A percentile compares a stretch with the other conserved stretches of the same genome.
These are phyloP conservation scores for Aspergillus spinulosporus DNA, from an alignment of 2,329 filamentous ascomycete genomes.

Conservation along the genomic window DNA sequence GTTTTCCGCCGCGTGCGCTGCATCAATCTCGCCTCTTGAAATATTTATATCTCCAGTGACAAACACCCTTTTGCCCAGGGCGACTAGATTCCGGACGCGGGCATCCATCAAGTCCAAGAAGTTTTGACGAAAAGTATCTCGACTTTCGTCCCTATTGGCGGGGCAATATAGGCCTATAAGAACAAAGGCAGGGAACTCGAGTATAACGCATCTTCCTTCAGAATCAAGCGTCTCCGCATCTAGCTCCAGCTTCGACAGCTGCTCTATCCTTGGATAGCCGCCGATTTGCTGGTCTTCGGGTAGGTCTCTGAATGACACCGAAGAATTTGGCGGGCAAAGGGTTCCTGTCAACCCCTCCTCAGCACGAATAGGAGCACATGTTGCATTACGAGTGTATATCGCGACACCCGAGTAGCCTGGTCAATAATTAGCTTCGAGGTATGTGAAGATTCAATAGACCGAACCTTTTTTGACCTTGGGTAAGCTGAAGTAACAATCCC, in stretches of 20 bases:
- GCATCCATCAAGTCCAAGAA: slow-evolving; percentile 80
- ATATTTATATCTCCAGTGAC: slow-evolving; percentile 90
- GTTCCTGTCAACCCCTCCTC: slow-evolving; percentile 92
- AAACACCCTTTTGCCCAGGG: slow-evolving; percentile 79
- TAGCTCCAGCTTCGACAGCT: slow-evolving; percentile 61
- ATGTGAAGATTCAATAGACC: background rate
- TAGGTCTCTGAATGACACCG: slow-evolving; percentile 71
- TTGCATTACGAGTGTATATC: slow-evolving; percentile 87
- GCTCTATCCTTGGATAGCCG: slow-evolving; percentile 73
- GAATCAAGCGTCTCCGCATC: slow-evolving; percentile 77
- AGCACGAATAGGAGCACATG: slow-evolving; percentile 80
- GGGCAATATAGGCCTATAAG: slow-evolving; percentile 91
- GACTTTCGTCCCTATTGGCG: slow-evolving; percentile 79
- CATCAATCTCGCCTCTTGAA: slow-evolving; percentile 67
- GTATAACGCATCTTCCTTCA: slow-evolving; percentile 84
- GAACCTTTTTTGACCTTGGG: slow-evolving; percentile 89
- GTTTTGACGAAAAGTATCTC: slow-evolving; percentile 76
- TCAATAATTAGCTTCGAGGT: slow-evolving; percentile 12
- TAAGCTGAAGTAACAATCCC: slow-evolving; percentile 95
- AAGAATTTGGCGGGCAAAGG: slow-evolving; percentile 70
- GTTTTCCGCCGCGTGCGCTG: slow-evolving; percentile 69
- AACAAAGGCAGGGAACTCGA: slow-evolving; percentile 95
- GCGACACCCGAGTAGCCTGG: slow-evolving; percentile 92
- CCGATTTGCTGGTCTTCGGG: slow-evolving; percentile 76
- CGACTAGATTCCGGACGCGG: slow-evolving; percentile 78